Evolutionary conservation across 2,329 filamentous ascomycete species (phyloP), one percentile per base, ranked within the genome.

Genomic region (Verticillium tricorpus): DNA sequence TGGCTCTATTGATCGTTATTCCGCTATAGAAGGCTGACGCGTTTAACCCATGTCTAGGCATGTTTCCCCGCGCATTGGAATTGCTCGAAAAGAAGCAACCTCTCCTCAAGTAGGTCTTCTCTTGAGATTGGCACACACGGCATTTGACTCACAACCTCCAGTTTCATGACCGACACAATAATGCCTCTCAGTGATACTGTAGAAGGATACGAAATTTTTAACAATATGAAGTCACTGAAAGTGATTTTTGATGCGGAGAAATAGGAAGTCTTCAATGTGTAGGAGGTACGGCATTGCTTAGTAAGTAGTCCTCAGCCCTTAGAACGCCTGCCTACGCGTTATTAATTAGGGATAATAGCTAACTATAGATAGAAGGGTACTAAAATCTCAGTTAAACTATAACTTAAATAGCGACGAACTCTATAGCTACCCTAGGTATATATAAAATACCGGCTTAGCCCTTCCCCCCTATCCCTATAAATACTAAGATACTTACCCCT

Each of bases 91-190:
- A 85, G 73, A 89, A 87, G 63, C 88, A 91, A 69, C 76, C 90
- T 69, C 45, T 52, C 3, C 45, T 52, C 5, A 19, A 52, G 45
- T 52, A 25, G 22, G 45, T 22, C 45, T 5, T 11, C 12, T 12
- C 3, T 52, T 19, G 5, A 19, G 17, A 12, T 22, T 52, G 3
- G n/a, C 19, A 5, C 22, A 12, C 8, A 25, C 11, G 39, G 54
- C 56, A 56, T 22, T 35, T n/a, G 12, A 55, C 37, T 35, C 67
- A 59, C 31, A 14, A 28, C 62, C 57, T 1, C 32, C 45, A 90
- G 89, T 62, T 92, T 92, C 77, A 91, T 92, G 89, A 87, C 88
- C 56, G 87, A 92, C 63, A 87, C 89, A 67, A 83, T 91, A 67
- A 90, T 92, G 87, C 88, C 89, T 1, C 77, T 92, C 50, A 80